Conservation (phyloP, 768 basidiomycete genomes). For the Russula emetica region DNA sequence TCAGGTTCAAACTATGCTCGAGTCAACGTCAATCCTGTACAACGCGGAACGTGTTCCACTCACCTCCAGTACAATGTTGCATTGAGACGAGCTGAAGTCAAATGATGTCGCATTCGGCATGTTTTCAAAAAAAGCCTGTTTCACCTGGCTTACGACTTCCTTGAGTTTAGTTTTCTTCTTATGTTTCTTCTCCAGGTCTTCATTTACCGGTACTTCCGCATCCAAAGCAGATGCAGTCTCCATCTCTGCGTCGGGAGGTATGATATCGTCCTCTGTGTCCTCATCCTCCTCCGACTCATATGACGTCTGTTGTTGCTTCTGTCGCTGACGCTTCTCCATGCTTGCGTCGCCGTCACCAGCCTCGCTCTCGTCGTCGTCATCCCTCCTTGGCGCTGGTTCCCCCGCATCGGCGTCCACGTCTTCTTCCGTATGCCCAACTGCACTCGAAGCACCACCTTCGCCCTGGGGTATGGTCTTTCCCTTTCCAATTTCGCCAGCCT, state of each 20-base stretch:
- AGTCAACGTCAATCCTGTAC: not conserved
- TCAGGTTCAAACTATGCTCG: conserved; percentile 73
- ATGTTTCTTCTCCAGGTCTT: conserved; percentile 35
- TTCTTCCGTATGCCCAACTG: conserved; percentile 51
- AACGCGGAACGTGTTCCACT: conserved; percentile 29
- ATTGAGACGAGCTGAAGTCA: conserved; percentile 58
- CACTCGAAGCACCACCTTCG: conserved; percentile 45
- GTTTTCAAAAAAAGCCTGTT: conserved; percentile 51
- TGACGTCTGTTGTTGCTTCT: conserved; percentile 66
- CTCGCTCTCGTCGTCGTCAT: conserved; percentile 67
- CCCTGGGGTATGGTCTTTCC: conserved; percentile 53
- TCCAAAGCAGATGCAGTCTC: conserved; percentile 58
- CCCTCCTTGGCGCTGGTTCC: conserved; percentile 39
- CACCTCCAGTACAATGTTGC: conserved; percentile 83
- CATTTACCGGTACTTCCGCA: conserved; percentile 37
- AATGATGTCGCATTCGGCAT: conserved; percentile 70
- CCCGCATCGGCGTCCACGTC: conserved; percentile 40
- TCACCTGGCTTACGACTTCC: conserved; percentile 42
- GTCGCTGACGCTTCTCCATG: conserved; percentile 66
- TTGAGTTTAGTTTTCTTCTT: conserved; percentile 34
- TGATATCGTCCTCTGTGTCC: conserved; percentile 47
- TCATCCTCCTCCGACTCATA: conserved; percentile 72
- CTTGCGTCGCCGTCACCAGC: conserved; percentile 81
- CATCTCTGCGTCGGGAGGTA: conserved; percentile 52
- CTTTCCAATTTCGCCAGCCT: conserved; percentile 79